Conservation (phyloP, 1,139 yeast species). For the Yamadazyma sp. region DNA sequence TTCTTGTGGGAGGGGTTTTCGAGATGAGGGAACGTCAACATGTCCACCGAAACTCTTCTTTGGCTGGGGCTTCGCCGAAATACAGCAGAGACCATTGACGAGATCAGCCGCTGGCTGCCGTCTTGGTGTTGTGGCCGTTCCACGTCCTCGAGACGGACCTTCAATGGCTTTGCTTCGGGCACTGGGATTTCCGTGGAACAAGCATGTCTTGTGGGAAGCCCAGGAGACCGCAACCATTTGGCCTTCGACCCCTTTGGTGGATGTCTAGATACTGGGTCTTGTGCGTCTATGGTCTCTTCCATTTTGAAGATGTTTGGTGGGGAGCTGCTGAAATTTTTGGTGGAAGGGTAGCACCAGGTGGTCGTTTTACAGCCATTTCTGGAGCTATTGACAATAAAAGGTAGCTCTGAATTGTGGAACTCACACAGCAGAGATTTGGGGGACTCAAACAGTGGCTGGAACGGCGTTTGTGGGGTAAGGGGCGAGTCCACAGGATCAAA, state of each 20-base stretch:
- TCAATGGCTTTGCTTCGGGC: background rate
- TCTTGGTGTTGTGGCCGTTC: background rate
- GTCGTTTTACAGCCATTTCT: background rate
- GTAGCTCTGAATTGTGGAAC: background rate
- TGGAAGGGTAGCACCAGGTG: background rate
- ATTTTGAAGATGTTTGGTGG: background rate
- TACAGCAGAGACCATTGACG: background rate
- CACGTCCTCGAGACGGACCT: background rate
- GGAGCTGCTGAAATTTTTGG: background rate
- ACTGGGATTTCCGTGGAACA: background rate
- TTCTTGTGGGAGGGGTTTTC: no score
- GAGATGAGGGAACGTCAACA: conserved; percentile 10
- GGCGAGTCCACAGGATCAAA: no score
- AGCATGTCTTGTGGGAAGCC: background rate
- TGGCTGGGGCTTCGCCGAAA: background rate
- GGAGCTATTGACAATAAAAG: background rate
- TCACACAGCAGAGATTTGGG: background rate
- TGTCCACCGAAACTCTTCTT: conserved; percentile 6
- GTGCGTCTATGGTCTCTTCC: background rate
- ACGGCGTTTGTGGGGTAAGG: background rate
- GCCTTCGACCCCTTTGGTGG: background rate
- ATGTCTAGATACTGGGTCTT: background rate
- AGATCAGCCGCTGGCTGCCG: background rate
- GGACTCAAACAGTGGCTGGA: background rate
- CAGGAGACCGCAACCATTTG: background rate